Conservation (phyloP, 2,329 filamentous ascomycete genomes). For the Fusarium proliferatum region DNA sequence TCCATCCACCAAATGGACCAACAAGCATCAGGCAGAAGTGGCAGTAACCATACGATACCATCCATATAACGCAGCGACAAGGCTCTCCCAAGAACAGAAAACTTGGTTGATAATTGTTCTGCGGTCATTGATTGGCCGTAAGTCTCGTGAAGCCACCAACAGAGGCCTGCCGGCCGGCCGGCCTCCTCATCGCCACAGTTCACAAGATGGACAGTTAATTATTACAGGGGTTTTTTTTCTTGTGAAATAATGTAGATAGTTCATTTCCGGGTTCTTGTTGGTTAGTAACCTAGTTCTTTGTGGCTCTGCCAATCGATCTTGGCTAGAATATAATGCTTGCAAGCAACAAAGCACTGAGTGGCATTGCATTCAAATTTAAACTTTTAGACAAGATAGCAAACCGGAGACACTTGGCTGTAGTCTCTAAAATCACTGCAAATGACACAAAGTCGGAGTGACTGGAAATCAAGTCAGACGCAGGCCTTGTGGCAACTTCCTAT, state of each 20-base stretch:
- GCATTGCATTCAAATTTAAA: not conserved
- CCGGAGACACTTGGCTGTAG: not conserved
- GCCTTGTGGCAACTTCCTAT: not conserved
- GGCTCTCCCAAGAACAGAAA: not conserved
- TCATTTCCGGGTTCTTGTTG: no score
- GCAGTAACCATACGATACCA: not conserved
- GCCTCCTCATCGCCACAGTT: not conserved
- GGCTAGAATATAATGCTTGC: not conserved
- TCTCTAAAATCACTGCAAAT: no score
- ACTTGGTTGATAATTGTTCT: no score
- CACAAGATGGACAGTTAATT: not conserved
- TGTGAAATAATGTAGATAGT: no score
- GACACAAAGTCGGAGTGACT: not conserved
- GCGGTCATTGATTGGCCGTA: not conserved
- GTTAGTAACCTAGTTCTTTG: no score
- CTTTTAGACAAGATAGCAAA: not conserved
- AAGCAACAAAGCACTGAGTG: not conserved
- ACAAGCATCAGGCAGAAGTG: not conserved
- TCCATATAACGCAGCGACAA: not conserved
- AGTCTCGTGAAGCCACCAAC: not conserved
- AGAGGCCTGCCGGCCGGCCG: not conserved
- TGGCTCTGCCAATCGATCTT: not conserved
- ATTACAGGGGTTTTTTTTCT: no score
- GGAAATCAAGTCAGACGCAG: not conserved
- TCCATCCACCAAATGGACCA: not conserved